Conservation (phyloP, 345 rosid species). For the Orychophragmus violaceus region DNA sequence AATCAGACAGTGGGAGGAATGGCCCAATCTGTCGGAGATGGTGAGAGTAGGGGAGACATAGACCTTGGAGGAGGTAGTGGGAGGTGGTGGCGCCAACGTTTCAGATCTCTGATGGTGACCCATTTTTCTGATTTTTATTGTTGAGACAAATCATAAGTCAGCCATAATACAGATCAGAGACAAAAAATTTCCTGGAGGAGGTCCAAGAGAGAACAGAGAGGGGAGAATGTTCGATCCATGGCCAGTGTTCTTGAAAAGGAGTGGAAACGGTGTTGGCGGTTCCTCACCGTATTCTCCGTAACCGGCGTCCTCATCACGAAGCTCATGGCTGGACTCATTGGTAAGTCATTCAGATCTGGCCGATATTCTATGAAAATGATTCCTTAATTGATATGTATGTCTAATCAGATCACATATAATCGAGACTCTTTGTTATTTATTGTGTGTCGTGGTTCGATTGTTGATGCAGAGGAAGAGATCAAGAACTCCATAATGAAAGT, state of each 20-base stretch:
- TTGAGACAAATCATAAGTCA: too few species aligned
- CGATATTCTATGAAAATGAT: not conserved
- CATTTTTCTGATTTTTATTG: too few species aligned
- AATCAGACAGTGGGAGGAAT: too few species aligned
- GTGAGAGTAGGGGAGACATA: too few species aligned
- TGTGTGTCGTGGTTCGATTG: not conserved
- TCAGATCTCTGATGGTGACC: too few species aligned
- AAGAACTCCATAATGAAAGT: too few species aligned
- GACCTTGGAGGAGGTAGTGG: too few species aligned
- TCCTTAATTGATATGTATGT: not conserved
- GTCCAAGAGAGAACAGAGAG: constrained; percentile 2
- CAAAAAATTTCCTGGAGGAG: not conserved
- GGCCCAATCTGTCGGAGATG: too few species aligned
- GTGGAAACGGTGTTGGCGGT: constrained; percentile 79
- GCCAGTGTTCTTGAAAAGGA: constrained; percentile 83
- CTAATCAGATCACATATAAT: not conserved
- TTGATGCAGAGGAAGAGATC: too few species aligned
- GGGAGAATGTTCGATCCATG: constrained; percentile 61
- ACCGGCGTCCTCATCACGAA: constrained; percentile 74
- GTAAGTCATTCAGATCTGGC: constrained; percentile 39
- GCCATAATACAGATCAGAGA: too few species aligned
- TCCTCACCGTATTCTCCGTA: constrained; percentile 72
- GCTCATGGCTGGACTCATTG: constrained; percentile 61
- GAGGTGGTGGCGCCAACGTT: too few species aligned
- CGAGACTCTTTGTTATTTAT: not conserved